These are phyloP conservation scores for Penicillium atrosanguineum DNA, from an alignment of 495 filamentous ascomycete species.

Conservation along the genomic window DNA sequence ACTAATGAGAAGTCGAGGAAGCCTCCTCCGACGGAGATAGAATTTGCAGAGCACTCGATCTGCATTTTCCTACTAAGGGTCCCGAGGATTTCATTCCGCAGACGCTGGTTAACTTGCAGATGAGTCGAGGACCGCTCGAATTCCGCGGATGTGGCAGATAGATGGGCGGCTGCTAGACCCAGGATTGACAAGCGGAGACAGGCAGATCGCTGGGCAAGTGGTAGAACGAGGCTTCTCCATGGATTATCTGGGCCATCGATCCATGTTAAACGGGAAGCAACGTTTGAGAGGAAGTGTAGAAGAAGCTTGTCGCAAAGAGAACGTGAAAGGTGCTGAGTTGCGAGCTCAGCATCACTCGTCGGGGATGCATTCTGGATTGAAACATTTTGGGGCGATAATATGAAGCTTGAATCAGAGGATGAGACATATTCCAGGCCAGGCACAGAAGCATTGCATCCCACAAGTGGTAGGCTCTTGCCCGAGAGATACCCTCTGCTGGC, in stretches of 20 bases:
- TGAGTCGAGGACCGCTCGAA: slow-evolving; percentile 7
- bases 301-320: slow-evolving; percentile 12
- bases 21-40: background rate
- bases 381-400: background rate
- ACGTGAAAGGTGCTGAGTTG: slow-evolving; percentile 1
- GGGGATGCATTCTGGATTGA: background rate
- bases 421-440: background rate
- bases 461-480: slow-evolving; percentile 5
- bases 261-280: slow-evolving; percentile 17
- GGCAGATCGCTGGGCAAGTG: slow-evolving; percentile 4
- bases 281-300: slow-evolving; percentile 13
- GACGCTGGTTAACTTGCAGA: slow-evolving; percentile 4
- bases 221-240: slow-evolving; percentile 16
- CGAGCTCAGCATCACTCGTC: background rate
- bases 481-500: slow-evolving; percentile 11
- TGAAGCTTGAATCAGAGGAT: too few relatives aligned
- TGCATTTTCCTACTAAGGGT: slow-evolving; percentile 9
- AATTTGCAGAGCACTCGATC: background rate
- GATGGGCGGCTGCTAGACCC: slow-evolving; percentile 18
- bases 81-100: slow-evolving; percentile 12
- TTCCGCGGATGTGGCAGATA: slow-evolving; percentile 14
- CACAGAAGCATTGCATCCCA: background rate
- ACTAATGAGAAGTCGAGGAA: slow-evolving; percentile 1
- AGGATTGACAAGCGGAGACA: slow-evolving; percentile 17
- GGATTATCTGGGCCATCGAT: slow-evolving; percentile 20